Base-by-base conservation (phyloP, 2,329 filamentous ascomycete species). In the Cadophora luteo-olivacea region DNA sequence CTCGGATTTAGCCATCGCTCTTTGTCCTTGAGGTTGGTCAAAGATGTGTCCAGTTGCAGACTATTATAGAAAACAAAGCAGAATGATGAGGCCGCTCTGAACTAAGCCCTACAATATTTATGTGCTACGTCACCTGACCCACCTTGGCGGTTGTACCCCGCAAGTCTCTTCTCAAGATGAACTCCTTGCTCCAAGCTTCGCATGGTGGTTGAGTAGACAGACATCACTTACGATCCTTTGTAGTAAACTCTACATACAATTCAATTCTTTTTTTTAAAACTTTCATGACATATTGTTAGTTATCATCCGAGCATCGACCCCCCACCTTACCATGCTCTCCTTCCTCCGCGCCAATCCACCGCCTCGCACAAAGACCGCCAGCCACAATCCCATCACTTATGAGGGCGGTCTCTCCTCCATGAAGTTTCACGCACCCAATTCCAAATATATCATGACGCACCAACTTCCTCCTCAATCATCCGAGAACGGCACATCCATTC, bases 401-500 rank as follows among this genome's bases (percentile, higher is more conserved):
- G 68, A 70, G 29, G 54, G 54, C 22, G 65, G 65, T 61, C 33
- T 61, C 14, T 68, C 68, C 1, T 68, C 62, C 45, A n/a, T 58
- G 32, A 60, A 66, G 7, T 70, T 70, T 38, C 57, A 70, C 33
- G 55, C 54, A 5, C 58, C 57, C 5, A 12, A 60, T 38, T 65
- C 68, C 4, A 32, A 51, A 24, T 70, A 48, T 29, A 49, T 70
- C 29, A 62, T 68, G 25, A 68, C 68, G 2, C 65, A 70, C 36
- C 38, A 48, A 22, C 33, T 70, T 11, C 68, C 68, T 7, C 62
- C 62, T 8, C 11, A 45, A 3, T 24, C 33, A 11, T 4, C 49
- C 5, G 16, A 25, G 19, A 65, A 67, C 25, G 63, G 52, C 4
- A 60, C 49, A 3, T 64, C 68, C 7, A 65, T 68, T 41, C 38